phyloP scores from a whole-genome alignment of 225 moss, liverwort and hornwort species.

The Bryum argenteum region DNA sequence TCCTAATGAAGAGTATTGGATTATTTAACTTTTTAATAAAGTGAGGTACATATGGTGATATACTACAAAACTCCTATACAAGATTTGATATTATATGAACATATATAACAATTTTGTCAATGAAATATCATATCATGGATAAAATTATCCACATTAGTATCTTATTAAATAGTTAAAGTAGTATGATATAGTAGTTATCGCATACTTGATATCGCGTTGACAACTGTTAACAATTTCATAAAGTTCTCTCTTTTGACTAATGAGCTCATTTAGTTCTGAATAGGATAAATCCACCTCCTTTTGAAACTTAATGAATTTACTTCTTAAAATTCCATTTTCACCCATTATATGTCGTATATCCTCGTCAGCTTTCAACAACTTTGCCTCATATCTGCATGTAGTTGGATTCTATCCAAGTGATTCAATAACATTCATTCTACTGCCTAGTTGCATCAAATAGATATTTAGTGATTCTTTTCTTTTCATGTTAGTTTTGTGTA shows the following conservation, averaged over 20 bases:
- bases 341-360: conserved; percentile 60
- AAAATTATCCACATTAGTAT: too few relatives aligned
- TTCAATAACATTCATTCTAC: not conserved
- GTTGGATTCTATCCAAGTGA: not conserved
- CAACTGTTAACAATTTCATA: conserved; percentile 71
- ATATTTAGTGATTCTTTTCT: too few relatives aligned
- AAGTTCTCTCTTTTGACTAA: conserved; percentile 76
- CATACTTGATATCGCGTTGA: conserved; percentile 69
- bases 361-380: conserved; percentile 62
- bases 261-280: conserved; percentile 58
- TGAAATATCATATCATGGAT: too few relatives aligned
- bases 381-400: conserved; percentile 52
- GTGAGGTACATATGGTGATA: too few relatives aligned
- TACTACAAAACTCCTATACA: too few relatives aligned
- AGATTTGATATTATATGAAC: too few relatives aligned
- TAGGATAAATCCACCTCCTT: conserved; percentile 70
- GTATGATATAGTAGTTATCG: not conserved
- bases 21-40: too few relatives aligned
- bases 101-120: too few relatives aligned
- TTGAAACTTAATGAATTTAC: conserved; percentile 69
- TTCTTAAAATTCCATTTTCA: conserved; percentile 71
- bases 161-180: too few relatives aligned
- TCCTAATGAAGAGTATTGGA: too few relatives aligned
- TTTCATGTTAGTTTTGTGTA: too few relatives aligned
- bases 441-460: too few relatives aligned